Evolutionary conservation across 192 early-diverging fungal species (phyloP).

Genomic region (Coemansia sp.): DNA sequence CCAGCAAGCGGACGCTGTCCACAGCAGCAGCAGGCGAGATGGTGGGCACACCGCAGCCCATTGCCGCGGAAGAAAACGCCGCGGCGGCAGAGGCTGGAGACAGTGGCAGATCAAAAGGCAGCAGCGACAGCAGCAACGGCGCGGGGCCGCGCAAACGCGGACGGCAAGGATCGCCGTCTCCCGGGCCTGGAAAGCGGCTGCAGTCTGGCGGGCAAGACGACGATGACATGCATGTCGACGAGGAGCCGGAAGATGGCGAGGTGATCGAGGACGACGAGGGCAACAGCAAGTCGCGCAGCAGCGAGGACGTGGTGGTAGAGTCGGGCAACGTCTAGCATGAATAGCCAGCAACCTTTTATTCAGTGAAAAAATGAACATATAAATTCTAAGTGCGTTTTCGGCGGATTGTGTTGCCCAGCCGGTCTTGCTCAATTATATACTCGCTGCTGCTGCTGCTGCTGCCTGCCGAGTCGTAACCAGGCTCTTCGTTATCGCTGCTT

Average conservation of each 20-base stretch:
- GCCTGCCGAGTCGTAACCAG: constrained; percentile 21
- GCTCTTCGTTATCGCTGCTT: constrained; percentile 17
- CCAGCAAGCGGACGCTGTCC: constrained; percentile 45
- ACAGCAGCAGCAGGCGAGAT: constrained; percentile 10
- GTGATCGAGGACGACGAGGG: constrained; percentile 45
- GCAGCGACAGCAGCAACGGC: constrained; percentile 10
- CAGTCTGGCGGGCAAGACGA: neutral
- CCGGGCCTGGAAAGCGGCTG: constrained; percentile 11
- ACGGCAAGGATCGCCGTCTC: constrained; percentile 27
- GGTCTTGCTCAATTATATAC: constrained; percentile 41
- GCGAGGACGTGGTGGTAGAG: constrained; percentile 49
- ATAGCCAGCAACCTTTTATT: constrained; percentile 3
- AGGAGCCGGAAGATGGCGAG: constrained; percentile 50
- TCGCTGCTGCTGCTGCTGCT: constrained; percentile 33
- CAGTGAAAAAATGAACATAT: neutral
- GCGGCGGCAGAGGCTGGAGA: neutral
- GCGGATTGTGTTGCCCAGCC: constrained; percentile 42
- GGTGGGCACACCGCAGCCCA: neutral
- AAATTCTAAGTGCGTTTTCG: constrained; percentile 17
- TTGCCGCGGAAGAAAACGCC: neutral
- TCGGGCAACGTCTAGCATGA: constrained; percentile 42
- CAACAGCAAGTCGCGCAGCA: constrained; percentile 26
- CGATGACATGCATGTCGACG: constrained; percentile 36
- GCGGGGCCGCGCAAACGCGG: constrained; percentile 42
- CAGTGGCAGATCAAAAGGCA: constrained; percentile 5